A percentile compares a stretch with the other conserved stretches of the same genome.
These are phyloP conservation scores for Leishmania amazonensis DNA, from an alignment of 208 protist species.

Conservation along the genomic window DNA sequence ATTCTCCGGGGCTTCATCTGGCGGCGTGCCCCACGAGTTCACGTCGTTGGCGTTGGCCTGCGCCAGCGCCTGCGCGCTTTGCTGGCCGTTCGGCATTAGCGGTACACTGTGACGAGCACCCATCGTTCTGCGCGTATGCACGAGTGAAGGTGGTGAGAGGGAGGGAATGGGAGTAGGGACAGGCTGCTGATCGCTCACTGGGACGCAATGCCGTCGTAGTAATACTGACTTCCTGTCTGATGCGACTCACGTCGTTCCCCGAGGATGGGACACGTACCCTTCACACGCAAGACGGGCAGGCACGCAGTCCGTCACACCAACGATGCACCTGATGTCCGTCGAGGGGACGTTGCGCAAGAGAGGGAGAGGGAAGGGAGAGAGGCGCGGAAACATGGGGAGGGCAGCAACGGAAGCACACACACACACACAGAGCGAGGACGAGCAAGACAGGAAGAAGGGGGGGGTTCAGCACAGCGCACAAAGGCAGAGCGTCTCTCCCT, in stretches of 20 bases:
- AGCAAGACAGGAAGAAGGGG: not conserved
- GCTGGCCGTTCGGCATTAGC: conserved; percentile 21
- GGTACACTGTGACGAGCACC: conserved; percentile 29
- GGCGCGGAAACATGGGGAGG: not conserved
- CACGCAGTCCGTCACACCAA: not conserved
- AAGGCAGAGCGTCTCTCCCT: not conserved
- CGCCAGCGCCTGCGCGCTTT: conserved; percentile 35
- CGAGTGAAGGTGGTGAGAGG: not conserved
- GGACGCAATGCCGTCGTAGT: not conserved
- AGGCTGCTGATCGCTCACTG: not conserved
- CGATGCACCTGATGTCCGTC: not conserved
- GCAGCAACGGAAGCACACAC: not conserved
- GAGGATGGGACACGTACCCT: not conserved
- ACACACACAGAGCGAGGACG: not conserved
- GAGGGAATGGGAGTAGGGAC: not conserved
- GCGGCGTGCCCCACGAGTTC: conserved; percentile 71
- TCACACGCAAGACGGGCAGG: not conserved
- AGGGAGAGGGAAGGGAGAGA: not conserved
- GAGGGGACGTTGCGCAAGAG: not conserved
- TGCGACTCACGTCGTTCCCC: not conserved
- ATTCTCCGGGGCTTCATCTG: conserved; percentile 67
- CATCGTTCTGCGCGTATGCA: conserved; percentile 10
- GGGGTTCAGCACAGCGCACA: not conserved
- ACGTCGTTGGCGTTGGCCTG: conserved; percentile 25
- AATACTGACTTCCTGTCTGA: not conserved